Base-by-base conservation (phyloP, 2,329 filamentous ascomycete genomes). In the Phialophora chinensis region DNA sequence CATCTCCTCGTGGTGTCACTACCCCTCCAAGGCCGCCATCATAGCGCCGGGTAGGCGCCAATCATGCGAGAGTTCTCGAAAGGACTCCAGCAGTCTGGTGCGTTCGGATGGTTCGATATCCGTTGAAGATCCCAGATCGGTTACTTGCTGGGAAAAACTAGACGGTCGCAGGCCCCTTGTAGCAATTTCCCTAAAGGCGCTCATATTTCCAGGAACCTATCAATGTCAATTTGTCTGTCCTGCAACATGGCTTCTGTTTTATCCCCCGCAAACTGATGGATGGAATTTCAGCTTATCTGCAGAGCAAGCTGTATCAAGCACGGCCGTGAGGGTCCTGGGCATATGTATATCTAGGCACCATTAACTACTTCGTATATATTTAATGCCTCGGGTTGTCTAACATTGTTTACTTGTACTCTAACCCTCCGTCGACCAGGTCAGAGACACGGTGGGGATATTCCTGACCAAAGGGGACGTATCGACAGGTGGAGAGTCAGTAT, bases 401-500 rank as follows among this genome's bases (percentile, higher is more conserved):
- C 31, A 10, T 33, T 33, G 11, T 33, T 31, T 8, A 5, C 25
- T 7, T 29, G 29, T 29, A 8, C 29, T 31, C 29, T 31, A 11
- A 11, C 8, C 3, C 1, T 10, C 74, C 33, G 54, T n/a, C 4
- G 66, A 69, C 57, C 27, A 69, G 56, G 55, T 59, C 4, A 56
- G 66, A 29, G 66, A 69, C 47, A 69, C 63, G 3, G 66, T 66
- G 11, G 66, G 66, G 0, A 64, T 69, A 12, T 69, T 66, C 58
- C 38, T 69, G 25, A 64, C 64, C n/a, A 27, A 66, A 63, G 47
- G 58, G 58, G 23, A 52, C 62, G 57, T 69, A 66, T 49, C 62
- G 72, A 49, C 72, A 72, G 62, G 72, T 71, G 20, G 72, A 74
- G 35, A 73, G 72, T 58, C 74, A 75, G 62, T 75, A 74, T 57